These are phyloP conservation scores for Trichoderma lentiforme DNA, from an alignment of 2,329 filamentous ascomycete species.

Conservation along the genomic window DNA sequence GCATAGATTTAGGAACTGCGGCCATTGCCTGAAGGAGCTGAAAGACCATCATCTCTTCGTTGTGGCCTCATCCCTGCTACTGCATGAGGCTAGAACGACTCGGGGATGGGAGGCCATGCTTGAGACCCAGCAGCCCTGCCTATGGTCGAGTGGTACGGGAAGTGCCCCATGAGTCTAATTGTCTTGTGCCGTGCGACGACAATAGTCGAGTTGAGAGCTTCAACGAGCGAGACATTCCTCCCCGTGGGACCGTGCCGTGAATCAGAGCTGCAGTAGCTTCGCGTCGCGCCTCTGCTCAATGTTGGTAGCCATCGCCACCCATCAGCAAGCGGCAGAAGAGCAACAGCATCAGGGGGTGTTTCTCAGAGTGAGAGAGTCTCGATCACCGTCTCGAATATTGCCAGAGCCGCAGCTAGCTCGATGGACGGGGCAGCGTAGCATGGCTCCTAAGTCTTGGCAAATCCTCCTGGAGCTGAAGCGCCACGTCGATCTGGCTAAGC, in stretches of 20 bases:
- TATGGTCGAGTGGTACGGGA: not conserved
- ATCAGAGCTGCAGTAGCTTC: not conserved
- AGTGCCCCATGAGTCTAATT: slow-evolving; percentile 7
- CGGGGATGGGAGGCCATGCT: not conserved
- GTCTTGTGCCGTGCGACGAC: not conserved
- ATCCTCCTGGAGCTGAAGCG: slow-evolving; percentile 14
- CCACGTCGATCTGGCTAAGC: slow-evolving; percentile 1
- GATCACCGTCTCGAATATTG: not conserved
- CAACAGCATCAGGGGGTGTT: not conserved
- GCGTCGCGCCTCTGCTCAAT: not conserved
- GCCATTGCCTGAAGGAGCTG: slow-evolving; percentile 15
- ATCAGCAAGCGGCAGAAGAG: not conserved
- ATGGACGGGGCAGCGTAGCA: not conserved
- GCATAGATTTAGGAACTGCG: slow-evolving; percentile 11
- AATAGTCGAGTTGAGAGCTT: not conserved
- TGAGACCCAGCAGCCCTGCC: not conserved
- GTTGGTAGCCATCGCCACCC: not conserved
- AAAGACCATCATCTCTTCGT: not conserved
- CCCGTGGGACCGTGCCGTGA: not conserved
- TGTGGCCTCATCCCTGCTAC: slow-evolving; percentile 5
- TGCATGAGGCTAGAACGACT: slow-evolving; percentile 11
- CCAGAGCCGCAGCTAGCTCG: not conserved
- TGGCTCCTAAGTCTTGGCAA: not conserved
- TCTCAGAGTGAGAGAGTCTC: not conserved
- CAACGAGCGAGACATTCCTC: not conserved